Percentiles rank a stretch among this genome's conserved stretches.
Conservation (phyloP, 192 early-diverging fungal species). For the Podochytrium sp. region DNA sequence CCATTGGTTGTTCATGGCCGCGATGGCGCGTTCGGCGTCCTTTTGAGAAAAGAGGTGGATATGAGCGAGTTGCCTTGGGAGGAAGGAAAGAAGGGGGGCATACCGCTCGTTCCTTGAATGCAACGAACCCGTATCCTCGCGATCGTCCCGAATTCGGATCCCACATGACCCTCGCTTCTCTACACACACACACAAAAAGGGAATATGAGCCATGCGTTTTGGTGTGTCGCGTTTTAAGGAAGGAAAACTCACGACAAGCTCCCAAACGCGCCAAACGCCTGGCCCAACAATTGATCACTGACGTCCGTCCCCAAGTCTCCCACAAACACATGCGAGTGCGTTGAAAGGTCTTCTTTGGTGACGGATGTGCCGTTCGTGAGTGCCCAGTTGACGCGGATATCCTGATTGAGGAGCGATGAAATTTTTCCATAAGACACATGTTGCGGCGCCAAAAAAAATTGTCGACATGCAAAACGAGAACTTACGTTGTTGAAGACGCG, state of each 20-base stretch:
- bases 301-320: constrained; percentile 92
- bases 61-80: background rate
- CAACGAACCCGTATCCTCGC: constrained; percentile 90
- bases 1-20: constrained; percentile 87
- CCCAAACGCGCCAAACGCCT: constrained; percentile 77
- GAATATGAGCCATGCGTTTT: background rate
- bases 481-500: constrained; percentile 65
- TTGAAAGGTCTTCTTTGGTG: constrained; percentile 70
- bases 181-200: constrained; percentile 27
- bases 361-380: constrained; percentile 40
- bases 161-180: constrained; percentile 95
- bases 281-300: constrained; percentile 77
- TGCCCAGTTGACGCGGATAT: constrained; percentile 75
- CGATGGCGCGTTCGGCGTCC: constrained; percentile 87
- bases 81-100: background rate
- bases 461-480: constrained; percentile 1
- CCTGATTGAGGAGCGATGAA: constrained; percentile 41
- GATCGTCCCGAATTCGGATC: constrained; percentile 86
- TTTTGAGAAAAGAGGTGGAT: constrained; percentile 4
- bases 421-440: background rate
- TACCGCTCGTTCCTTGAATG: constrained; percentile 78
- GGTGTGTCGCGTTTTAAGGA: background rate
- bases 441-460: background rate
- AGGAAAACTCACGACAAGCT: constrained; percentile 70
- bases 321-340: constrained; percentile 89